A percentile compares a stretch with the other conserved stretches of the same genome.
phyloP scores from a whole-genome alignment of 805 yeast species.

The Blastobotrys mokoenaii region DNA sequence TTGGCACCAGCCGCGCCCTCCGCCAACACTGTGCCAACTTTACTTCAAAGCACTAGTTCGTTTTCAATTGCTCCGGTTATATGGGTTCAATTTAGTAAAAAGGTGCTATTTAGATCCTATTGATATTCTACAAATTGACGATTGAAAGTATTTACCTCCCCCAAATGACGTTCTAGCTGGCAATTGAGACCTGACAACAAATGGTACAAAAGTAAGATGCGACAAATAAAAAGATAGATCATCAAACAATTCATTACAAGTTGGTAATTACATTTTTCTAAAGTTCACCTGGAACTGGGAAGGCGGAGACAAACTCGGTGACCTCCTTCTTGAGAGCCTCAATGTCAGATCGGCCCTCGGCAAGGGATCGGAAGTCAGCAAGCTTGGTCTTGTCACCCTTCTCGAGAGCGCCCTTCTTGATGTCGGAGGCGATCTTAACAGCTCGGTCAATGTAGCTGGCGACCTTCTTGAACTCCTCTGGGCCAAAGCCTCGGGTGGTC shows the following conservation, averaged over 20 bases:
- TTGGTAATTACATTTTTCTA: slow-evolving; percentile 2
- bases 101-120: no score
- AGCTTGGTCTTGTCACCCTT: slow-evolving; percentile 47
- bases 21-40: background rate
- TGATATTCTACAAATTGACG: no score
- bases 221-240: background rate
- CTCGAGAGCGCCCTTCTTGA: slow-evolving; percentile 57
- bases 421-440: slow-evolving; percentile 57
- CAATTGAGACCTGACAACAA: background rate
- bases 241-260: background rate
- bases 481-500: slow-evolving; percentile 90
- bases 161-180: no score
- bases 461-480: slow-evolving; percentile 69
- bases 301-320: slow-evolving; percentile 59
- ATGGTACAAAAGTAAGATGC: background rate
- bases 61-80: no score
- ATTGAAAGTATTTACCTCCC: no score
- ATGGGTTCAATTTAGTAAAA: no score
- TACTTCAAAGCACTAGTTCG: background rate
- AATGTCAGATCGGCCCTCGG: slow-evolving; percentile 54
- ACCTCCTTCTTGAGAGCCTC: slow-evolving; percentile 57
- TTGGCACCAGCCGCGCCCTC: background rate
- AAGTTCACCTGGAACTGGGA: slow-evolving; percentile 78
- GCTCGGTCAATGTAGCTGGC: slow-evolving; percentile 76
- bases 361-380: slow-evolving; percentile 62